Percentiles rank a stretch among this genome's conserved stretches.
These are phyloP conservation scores for Diddensiella transvaalensis DNA, from an alignment of 805 yeast species.

Conservation along the genomic window DNA sequence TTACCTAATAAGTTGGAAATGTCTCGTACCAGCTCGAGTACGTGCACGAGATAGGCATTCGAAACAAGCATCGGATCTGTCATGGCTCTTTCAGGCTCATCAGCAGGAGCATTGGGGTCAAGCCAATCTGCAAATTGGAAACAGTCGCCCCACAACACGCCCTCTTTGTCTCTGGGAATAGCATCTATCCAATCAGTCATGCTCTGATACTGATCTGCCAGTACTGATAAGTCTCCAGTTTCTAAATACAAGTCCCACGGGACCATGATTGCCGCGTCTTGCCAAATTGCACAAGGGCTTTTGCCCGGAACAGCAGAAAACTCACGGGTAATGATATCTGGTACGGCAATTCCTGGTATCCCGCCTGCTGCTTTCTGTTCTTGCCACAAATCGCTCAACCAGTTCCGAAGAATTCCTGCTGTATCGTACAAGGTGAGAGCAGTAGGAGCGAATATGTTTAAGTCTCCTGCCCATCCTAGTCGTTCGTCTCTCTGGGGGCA, in stretches of 20 bases:
- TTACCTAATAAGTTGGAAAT: slow-evolving; percentile 16
- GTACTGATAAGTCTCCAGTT: slow-evolving; percentile 32
- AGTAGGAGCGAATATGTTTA: slow-evolving; percentile 27
- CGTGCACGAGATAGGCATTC: slow-evolving; percentile 25
- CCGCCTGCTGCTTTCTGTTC: slow-evolving; percentile 26
- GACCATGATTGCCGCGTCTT: slow-evolving; percentile 28
- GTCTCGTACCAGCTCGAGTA: slow-evolving; percentile 15
- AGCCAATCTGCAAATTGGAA: slow-evolving; percentile 33
- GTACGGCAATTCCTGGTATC: slow-evolving; percentile 21
- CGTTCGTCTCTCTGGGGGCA: slow-evolving; percentile 33
- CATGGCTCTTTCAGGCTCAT: slow-evolving; percentile 24
- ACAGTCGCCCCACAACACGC: slow-evolving; percentile 17
- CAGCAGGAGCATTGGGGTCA: slow-evolving; percentile 31
- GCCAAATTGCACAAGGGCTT: slow-evolving; percentile 10
- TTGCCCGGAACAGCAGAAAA: slow-evolving; percentile 23
- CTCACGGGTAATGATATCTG: slow-evolving; percentile 17
- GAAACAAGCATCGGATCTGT: slow-evolving; percentile 28
- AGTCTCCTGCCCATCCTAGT: slow-evolving; percentile 32
- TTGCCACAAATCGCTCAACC: slow-evolving; percentile 25
- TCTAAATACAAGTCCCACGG: slow-evolving; percentile 38
- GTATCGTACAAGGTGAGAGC: slow-evolving; percentile 26
- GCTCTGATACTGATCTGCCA: slow-evolving; percentile 7
- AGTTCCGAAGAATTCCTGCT: slow-evolving; percentile 21
- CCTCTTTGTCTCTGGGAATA: slow-evolving; percentile 9
- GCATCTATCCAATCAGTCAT: slow-evolving; percentile 13